Evolutionary conservation across 2,329 filamentous ascomycete genomes (phyloP), one percentile per base, ranked within the genome.

Genomic region (Chalaropsis thielavioides): DNA sequence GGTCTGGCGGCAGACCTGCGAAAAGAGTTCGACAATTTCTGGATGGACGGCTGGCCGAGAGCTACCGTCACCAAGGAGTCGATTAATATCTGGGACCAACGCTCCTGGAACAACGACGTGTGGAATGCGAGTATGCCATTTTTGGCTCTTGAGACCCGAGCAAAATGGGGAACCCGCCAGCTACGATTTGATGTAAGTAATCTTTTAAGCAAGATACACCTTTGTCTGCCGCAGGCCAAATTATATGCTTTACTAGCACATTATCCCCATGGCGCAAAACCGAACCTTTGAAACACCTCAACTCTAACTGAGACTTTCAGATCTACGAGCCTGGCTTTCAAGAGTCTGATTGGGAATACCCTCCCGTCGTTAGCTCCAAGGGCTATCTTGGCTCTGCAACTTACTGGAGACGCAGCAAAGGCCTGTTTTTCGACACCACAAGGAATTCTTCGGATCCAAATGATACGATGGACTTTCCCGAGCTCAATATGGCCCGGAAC

Each of bases 381-480:
- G 74, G 74, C n/a, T 80, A 74, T 63, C 69, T 80, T 60, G 78
- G 78, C 22, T 75, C 76, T 0, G 75, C 75, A 2, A 51, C 68
- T 67, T 70, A 68, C 15, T 67, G 66, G 66, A 40, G 54, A 6
- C 17, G n/a, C 10, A 64, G 62, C 49, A 60, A 44, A 13, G 17
- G 22, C 31, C 40, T 59, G 43, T 63, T 51, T 54, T 67, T 65
- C 24, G 56, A 65, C 40, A 35, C 51, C 8, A 38, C 22, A 5
- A 27, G 1, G 24, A 51, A 61, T 27, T 59, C 44, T n/a, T 63
- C 58, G 1, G 43, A 62, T 15, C 61, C 61, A 0, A 38, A 64
- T 40, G 63, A 64, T 17, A 43, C 60, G 2, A 8, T 62, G 15
- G n/a, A 61, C 5, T 67, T 67, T 46, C 66, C 66, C 2, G 59